Conservation (phyloP, 2,329 filamentous ascomycete species). For the Domatiomyces catenatus region DNA sequence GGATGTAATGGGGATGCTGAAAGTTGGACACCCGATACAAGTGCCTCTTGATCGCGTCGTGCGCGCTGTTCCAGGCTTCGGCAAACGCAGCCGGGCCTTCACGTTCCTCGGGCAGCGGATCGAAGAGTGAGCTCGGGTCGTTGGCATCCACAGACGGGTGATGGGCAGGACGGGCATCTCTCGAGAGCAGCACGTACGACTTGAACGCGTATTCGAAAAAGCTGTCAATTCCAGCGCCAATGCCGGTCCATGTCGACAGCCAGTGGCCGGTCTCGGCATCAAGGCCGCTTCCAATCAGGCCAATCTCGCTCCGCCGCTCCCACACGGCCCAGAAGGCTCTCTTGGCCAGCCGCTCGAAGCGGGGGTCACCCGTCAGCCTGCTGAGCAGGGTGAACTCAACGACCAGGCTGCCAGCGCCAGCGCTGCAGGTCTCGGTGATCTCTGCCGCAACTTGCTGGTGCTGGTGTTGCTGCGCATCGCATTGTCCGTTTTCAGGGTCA, state of each 20-base stretch:
- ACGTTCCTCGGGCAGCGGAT: conserved; percentile 46
- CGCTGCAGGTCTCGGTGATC: conserved; percentile 90
- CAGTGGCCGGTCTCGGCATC: conserved; percentile 83
- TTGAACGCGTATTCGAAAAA: conserved; percentile 98
- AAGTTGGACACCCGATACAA: conserved; percentile 61
- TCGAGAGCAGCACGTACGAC: conserved; percentile 77
- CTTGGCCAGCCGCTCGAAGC: conserved; percentile 84
- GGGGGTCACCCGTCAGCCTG: conserved; percentile 65
- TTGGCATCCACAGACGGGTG: conserved; percentile 28
- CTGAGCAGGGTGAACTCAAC: conserved; percentile 87
- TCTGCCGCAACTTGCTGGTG: conserved; percentile 36
- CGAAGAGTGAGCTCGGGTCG: conserved; percentile 49
- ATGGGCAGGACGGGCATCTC: conserved; percentile 35
- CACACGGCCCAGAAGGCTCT: conserved; percentile 96
- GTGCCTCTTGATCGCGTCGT: conserved; percentile 76
- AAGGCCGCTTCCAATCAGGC: conserved; percentile 77
- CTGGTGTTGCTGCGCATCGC: conserved; percentile 8
- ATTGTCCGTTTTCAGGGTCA: conserved; percentile 6
- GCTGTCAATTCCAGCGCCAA: conserved; percentile 91
- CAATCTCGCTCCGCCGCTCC: conserved; percentile 68
- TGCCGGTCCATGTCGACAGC: conserved; percentile 79
- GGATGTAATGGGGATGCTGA: conserved; percentile 84
- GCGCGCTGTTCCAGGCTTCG: conserved; percentile 67
- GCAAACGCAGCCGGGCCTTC: conserved; percentile 67
- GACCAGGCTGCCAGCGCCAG: conserved; percentile 87